A percentile compares a stretch with the other conserved stretches of the same genome.
These are phyloP conservation scores for Otatea glauca DNA, from an alignment of 176 grass and related monocot genomes.

Conservation along the genomic window DNA sequence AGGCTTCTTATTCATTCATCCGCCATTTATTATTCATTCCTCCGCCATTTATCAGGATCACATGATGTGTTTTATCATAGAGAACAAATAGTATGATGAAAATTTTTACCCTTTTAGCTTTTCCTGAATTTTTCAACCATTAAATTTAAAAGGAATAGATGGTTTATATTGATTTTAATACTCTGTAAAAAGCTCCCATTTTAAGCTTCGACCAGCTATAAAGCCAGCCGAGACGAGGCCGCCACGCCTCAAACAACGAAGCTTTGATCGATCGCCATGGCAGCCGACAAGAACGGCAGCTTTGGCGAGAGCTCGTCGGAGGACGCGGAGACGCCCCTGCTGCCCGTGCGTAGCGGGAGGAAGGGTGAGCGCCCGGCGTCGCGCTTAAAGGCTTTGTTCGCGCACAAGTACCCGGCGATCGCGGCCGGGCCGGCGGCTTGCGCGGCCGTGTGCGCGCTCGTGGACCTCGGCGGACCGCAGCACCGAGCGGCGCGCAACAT, in stretches of 20 bases:
- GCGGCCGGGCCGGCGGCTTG: conserved; percentile 62
- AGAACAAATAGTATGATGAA: too few species aligned
- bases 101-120: too few species aligned
- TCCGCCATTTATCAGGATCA: too few species aligned
- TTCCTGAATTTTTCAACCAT: too few species aligned
- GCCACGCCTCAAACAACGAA: background rate
- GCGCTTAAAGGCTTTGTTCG: conserved; percentile 42
- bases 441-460: conserved; percentile 50
- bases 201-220: conserved; percentile 14
- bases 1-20: too few species aligned
- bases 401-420: conserved; percentile 52
- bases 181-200: too few species aligned
- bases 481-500: conserved; percentile 68
- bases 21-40: too few species aligned
- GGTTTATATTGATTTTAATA: too few species aligned
- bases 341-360: background rate
- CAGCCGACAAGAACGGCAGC: conserved; percentile 25
- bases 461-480: conserved; percentile 43
- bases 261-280: background rate
- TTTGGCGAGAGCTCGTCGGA: conserved; percentile 37
- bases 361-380: background rate
- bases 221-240: background rate
- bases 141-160: too few species aligned
- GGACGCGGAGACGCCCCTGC: conserved; percentile 54
- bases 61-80: too few species aligned